Percentiles rank a stretch among this genome's conserved stretches.
phyloP scores from a whole-genome alignment of 768 basidiomycete genomes.

The Lactarius hatsudake region DNA sequence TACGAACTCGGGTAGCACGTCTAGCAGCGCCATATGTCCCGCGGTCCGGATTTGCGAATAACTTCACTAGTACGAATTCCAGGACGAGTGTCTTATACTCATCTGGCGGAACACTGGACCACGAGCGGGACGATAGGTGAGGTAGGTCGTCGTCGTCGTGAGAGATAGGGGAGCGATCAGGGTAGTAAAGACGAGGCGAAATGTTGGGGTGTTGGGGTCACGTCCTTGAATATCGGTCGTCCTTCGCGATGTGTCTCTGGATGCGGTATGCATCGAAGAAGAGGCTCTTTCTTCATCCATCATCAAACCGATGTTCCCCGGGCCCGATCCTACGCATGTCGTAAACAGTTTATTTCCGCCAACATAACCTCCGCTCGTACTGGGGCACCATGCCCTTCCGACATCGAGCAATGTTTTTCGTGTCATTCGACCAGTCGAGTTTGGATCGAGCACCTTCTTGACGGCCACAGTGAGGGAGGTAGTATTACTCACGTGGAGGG shows the following conservation, averaged over 20 bases:
- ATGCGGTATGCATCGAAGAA: constrained; percentile 56
- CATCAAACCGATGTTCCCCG: constrained; percentile 74
- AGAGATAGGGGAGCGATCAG: constrained; percentile 68
- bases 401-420: constrained; percentile 74
- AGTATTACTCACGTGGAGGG: constrained; percentile 66
- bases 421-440: constrained; percentile 71
- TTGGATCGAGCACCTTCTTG: constrained; percentile 89
- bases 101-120: constrained; percentile 52
- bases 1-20: constrained; percentile 69
- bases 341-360: constrained; percentile 75
- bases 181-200: constrained; percentile 86
- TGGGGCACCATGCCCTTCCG: constrained; percentile 63
- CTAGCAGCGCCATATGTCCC: constrained; percentile 94
- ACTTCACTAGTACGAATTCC: constrained; percentile 67
- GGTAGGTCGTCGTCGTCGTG: constrained; percentile 51
- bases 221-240: constrained; percentile 60
- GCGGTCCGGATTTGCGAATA: constrained; percentile 87
- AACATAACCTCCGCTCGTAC: constrained; percentile 74
- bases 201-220: constrained; percentile 75
- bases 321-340: constrained; percentile 66
- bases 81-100: constrained; percentile 71
- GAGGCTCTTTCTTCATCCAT: constrained; percentile 76
- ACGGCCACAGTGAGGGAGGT: constrained; percentile 68
- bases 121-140: constrained; percentile 72
- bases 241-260: constrained; percentile 37